Base-by-base conservation (phyloP, 768 basidiomycete species). In the Mrakia hoshinonis region DNA sequence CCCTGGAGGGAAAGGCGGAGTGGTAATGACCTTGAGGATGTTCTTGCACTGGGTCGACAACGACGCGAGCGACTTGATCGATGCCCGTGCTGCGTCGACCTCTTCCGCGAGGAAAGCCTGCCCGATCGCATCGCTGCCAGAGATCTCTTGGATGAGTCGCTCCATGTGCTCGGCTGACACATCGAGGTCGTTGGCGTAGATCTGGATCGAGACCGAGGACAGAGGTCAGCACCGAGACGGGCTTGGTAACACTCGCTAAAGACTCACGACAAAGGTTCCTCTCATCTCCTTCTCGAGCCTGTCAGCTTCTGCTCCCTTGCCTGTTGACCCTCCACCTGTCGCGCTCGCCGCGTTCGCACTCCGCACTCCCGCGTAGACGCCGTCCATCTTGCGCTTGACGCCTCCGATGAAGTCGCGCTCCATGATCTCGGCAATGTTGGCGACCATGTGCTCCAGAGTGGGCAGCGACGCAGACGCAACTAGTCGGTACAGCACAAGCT, bases 131-230 rank as follows among this genome's bases (percentile, higher is more conserved):
- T 78, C 81, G 36, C 75, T 85, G 9, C 81, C 82, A 22, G 81
- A 76, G 10, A 92, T 75, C 73, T 93, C 91, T 68, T 84, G 85
- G 6, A 87, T 80, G 26, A 99, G 82, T 60, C 89, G 86, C 66
- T 94, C 91, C 79, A 94, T 85, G 80, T 99, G 93, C 7, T 86
- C 89, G 3, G 87, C 87, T 2, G 94, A 97, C 22, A 92, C 79
- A 78, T 97, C 93, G n/a, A 99, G 83, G 79, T 99, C 92, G 77
- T 99, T 99, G 64, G 98, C 82, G 55, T 90, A 84, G 46, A 87
- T 88, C 95, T 98, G 77, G 3, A 43, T 20, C 9, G 24, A 24
- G 0, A 13, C n/a, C 18, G 36, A 55, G 20, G 20, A 26, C 12
- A 69, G 18, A 2, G 11, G 69, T 70, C 34, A 70, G 26, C 51